Base-by-base conservation (phyloP, 495 filamentous ascomycete species). In the Amniculicola lignicola region DNA sequence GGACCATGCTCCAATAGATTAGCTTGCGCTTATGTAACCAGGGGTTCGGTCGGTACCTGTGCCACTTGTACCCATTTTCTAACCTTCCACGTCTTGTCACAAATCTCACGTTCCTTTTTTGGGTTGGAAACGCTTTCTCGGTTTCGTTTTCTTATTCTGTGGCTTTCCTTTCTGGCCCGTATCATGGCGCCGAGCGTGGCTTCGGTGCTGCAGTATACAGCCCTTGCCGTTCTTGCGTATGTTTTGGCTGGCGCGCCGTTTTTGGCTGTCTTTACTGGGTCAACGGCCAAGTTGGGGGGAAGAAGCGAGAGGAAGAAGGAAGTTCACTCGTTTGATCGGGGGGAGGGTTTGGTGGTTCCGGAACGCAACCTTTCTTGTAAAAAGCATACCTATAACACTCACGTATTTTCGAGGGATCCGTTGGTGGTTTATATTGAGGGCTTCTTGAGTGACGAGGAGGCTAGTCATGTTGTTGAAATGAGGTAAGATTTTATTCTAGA, bases 371-470 rank as follows among this genome's bases (percentile, higher is more conserved):
- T 67, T 15, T 35, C 5, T 5, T 67, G 64, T 42, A 10, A 18
- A 22, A 16, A 55, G 18, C 57, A 64, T 44, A 35, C 7, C 9
- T 61, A 59, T 31, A 37, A 19, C 14, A 21, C 54, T 5, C 43
- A 62, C 59, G 64, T 82, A 1, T 68, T 84, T 10, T 75, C 72
- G 7, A 67, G 69, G 14, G 69, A 78, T 11, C 80, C 80, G 3
- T 59, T 83, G 47, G 67, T 83, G 23, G 70, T 82, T 5, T 83
- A 83, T 62, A 74, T 83, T 43, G 73, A 79, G 65, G 67, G 71
- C 51, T 83, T 83, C 65, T 59, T 83, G 21, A 74, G 70, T 12
- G 62, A 57, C 3, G 48, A 61, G 0, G 81, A 84, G 64, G 72
- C 74, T 2, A 69, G 72, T 16, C 76, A 80, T 57, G 55, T 84